Evolutionary conservation across 306 rosid species (phyloP).

Genomic region (Neltuma alba): DNA sequence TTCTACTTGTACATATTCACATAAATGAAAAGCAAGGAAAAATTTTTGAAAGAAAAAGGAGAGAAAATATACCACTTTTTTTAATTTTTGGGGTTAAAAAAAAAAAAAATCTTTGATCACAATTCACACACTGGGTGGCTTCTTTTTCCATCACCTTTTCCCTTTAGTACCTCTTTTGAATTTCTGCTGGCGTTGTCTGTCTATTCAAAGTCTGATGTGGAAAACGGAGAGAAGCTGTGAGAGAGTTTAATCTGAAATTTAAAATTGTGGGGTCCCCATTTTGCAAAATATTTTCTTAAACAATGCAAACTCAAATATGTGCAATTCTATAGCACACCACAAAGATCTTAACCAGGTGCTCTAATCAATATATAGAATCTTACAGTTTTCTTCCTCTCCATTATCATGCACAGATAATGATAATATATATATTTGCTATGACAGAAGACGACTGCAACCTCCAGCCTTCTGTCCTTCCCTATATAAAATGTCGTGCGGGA

Average conservation of each 20-base stretch:
- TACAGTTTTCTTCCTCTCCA: neutral
- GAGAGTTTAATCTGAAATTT: constrained; percentile 28
- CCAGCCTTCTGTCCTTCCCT: constrained; percentile 43
- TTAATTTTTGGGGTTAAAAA: neutral
- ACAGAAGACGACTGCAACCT: constrained; percentile 35
- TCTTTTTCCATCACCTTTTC: constrained; percentile 45
- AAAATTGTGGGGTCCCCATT: constrained; percentile 44
- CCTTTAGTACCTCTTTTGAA: constrained; percentile 70
- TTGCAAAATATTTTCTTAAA: constrained; percentile 25
- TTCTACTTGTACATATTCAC: neutral
- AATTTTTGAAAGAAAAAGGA: neutral
- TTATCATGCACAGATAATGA: constrained; percentile 29
- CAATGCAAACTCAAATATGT: constrained; percentile 27
- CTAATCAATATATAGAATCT: constrained; percentile 22
- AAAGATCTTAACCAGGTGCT: constrained; percentile 18
- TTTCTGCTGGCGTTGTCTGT: constrained; percentile 67
- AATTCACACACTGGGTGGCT: constrained; percentile 29
- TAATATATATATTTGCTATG: neutral
- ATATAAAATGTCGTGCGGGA: constrained; percentile 2
- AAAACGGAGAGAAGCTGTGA: constrained; percentile 50
- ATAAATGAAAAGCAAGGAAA: neutral
- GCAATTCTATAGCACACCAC: constrained; percentile 21
- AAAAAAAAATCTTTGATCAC: constrained; percentile 23
- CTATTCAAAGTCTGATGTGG: constrained; percentile 73
- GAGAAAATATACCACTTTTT: neutral